These are phyloP conservation scores for Podaxis sp. DNA, from an alignment of 768 basidiomycete species.

Conservation along the genomic window DNA sequence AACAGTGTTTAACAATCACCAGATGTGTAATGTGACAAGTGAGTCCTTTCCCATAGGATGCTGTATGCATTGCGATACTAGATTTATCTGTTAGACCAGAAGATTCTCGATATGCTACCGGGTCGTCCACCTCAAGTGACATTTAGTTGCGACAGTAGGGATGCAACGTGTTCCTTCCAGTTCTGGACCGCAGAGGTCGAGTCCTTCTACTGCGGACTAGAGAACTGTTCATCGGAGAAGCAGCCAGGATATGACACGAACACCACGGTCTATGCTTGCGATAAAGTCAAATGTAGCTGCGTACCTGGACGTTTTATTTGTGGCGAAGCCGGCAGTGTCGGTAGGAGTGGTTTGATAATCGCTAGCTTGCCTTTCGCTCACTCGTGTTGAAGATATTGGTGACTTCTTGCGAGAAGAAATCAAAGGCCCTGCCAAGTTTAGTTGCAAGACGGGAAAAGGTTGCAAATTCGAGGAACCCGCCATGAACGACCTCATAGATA, in stretches of 20 bases:
- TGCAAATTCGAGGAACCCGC: constrained; percentile 95
- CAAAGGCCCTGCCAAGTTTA: constrained; percentile 87
- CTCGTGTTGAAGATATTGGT: constrained; percentile 67
- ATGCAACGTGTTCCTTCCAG: constrained; percentile 84
- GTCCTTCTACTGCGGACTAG: constrained; percentile 92
- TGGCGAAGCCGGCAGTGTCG: constrained; percentile 91
- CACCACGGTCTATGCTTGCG: constrained; percentile 75
- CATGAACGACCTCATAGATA: constrained; percentile 93
- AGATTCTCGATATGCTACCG: constrained; percentile 91
- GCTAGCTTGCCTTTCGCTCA: neutral
- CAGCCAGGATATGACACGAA: constrained; percentile 63
- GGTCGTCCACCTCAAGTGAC: constrained; percentile 93
- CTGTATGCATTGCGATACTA: neutral
- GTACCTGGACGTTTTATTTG: constrained; percentile 95
- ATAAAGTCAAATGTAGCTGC: constrained; percentile 86
- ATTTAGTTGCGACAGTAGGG: constrained; percentile 77
- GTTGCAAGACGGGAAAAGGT: constrained; percentile 66
- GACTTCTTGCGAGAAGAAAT: constrained; percentile 92
- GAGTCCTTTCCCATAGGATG: constrained; percentile 29
- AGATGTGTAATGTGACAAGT: constrained; percentile 99
- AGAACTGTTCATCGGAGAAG: constrained; percentile 57
- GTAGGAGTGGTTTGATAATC: constrained; percentile 43
- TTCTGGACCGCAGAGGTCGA: constrained; percentile 97
- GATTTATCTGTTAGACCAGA: constrained; percentile 62
- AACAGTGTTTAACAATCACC: constrained; percentile 93